These are phyloP conservation scores for Clathrus columnatus DNA, from an alignment of 768 basidiomycete genomes.

Conservation along the genomic window DNA sequence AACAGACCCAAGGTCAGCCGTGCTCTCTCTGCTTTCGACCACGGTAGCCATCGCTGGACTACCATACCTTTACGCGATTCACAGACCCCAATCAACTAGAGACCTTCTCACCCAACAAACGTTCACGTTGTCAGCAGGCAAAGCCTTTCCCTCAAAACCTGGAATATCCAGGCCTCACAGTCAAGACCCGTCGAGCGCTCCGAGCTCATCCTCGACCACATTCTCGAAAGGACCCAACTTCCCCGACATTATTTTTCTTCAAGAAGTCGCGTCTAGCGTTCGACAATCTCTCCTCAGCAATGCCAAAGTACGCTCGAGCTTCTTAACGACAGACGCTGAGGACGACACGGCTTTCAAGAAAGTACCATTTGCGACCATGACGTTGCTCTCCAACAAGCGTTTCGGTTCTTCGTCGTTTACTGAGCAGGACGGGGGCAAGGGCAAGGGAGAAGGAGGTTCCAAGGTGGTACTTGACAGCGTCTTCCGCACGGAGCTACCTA, in stretches of 20 bases:
- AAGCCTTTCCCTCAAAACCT: slow-evolving; percentile 7
- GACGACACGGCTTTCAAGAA: slow-evolving; percentile 11
- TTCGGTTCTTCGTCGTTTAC: slow-evolving; percentile 14
- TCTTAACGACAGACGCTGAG: slow-evolving; percentile 12
- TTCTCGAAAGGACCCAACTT: slow-evolving; percentile 6
- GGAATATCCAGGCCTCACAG: slow-evolving; percentile 11
- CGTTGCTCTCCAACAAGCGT: slow-evolving; percentile 13
- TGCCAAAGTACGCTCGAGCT: slow-evolving; percentile 7
- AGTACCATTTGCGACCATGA: slow-evolving; percentile 12
- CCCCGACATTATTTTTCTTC: slow-evolving; percentile 14
- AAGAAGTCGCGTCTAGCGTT: slow-evolving; percentile 10
- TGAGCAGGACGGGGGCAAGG: slow-evolving; percentile 18
- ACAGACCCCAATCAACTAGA: slow-evolving; percentile 11
- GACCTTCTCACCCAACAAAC: slow-evolving; percentile 6
- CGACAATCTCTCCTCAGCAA: slow-evolving; percentile 11
- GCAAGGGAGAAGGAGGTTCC: slow-evolving; percentile 9
- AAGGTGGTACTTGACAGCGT: slow-evolving; percentile 10
- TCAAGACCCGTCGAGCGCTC: slow-evolving; percentile 7
- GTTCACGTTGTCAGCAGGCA: neutral
- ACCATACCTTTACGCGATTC: slow-evolving; percentile 11
- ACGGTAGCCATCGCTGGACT: slow-evolving; percentile 12
- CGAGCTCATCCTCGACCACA: slow-evolving; percentile 11
- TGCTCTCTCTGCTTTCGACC: slow-evolving; percentile 4
- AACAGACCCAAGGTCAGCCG: neutral
- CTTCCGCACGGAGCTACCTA: slow-evolving; percentile 10